phyloP scores from a whole-genome alignment of 1,139 yeast species.

The Geotrichum siamense region DNA sequence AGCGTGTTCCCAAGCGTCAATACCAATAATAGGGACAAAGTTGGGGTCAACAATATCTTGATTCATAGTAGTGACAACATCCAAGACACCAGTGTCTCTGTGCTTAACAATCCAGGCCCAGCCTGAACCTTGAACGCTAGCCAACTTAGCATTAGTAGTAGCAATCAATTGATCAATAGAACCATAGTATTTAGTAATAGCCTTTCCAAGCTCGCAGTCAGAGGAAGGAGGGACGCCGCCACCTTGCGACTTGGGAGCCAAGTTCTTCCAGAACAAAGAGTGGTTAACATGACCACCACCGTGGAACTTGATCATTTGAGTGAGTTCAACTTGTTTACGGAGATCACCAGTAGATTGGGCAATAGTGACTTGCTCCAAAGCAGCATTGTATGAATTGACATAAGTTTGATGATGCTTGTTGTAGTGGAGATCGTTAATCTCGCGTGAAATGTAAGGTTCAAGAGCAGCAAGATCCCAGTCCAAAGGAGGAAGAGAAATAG shows the following conservation, averaged over 20 bases:
- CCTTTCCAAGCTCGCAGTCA: slow-evolving; percentile 53
- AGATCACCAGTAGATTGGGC: slow-evolving; percentile 62
- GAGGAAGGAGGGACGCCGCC: slow-evolving; percentile 78
- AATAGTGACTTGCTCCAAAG: slow-evolving; percentile 68
- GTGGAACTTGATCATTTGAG: slow-evolving; percentile 81
- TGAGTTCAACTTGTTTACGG: slow-evolving; percentile 59
- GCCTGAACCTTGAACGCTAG: slow-evolving; percentile 95
- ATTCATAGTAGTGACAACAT: slow-evolving; percentile 78
- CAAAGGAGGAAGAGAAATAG: slow-evolving; percentile 61
- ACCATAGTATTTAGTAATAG: slow-evolving; percentile 64
- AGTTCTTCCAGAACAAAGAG: slow-evolving; percentile 81
- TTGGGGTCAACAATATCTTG: slow-evolving; percentile 82
- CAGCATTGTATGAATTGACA: slow-evolving; percentile 79
- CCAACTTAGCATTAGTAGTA: slow-evolving; percentile 68
- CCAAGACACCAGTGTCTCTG: slow-evolving; percentile 71
- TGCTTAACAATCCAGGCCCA: slow-evolving; percentile 96
- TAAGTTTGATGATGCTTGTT: slow-evolving; percentile 92
- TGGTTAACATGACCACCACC: slow-evolving; percentile 94
- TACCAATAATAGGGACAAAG: slow-evolving; percentile 75
- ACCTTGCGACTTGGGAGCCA: slow-evolving; percentile 72
- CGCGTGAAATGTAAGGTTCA: slow-evolving; percentile 85
- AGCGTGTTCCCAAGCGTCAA: slow-evolving; percentile 99
- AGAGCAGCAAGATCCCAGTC: slow-evolving; percentile 83
- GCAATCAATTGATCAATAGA: slow-evolving; percentile 64
- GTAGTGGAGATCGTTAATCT: slow-evolving; percentile 86